Percentiles rank a stretch among this genome's conserved stretches.
Evolutionary conservation across 2,329 filamentous ascomycete species (phyloP).

Genomic region (Pseudogymnoascus sp.): DNA sequence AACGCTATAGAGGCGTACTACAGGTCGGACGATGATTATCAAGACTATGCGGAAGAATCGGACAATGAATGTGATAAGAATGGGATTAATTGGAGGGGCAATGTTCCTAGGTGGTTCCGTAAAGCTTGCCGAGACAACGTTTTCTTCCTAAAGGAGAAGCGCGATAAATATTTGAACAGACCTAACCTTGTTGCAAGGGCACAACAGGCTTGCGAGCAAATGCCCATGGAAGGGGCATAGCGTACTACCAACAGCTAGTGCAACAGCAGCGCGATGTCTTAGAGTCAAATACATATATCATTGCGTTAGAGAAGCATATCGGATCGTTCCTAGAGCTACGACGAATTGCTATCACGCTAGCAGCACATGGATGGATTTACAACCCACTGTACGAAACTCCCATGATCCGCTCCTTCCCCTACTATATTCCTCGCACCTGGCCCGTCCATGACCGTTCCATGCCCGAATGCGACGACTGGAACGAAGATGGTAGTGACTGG

Average conservation of each 20-base stretch:
- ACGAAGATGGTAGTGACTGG: constrained; percentile 20
- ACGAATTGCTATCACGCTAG: constrained; percentile 31
- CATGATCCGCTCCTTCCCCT: no score
- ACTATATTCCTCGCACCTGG: background rate
- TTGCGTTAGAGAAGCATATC: constrained; percentile 29
- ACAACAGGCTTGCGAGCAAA: background rate
- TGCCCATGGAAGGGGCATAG: constrained; percentile 24
- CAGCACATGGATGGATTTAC: no score
- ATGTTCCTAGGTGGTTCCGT: background rate
- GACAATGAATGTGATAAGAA: no score
- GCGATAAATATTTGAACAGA: background rate
- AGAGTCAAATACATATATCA: constrained; percentile 21
- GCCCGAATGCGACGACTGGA: constrained; percentile 11
- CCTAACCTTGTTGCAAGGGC: background rate
- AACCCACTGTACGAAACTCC: no score
- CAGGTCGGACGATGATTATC: background rate
- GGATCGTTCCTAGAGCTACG: constrained; percentile 29
- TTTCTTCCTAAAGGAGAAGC: background rate
- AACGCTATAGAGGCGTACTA: background rate
- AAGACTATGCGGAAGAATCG: no score
- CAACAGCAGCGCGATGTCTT: constrained; percentile 28
- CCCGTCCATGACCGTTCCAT: background rate
- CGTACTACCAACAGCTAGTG: constrained; percentile 28
- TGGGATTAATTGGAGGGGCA: background rate
- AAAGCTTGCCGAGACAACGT: background rate